These are phyloP conservation scores for Rhinocladiella similis DNA, from an alignment of 2,329 filamentous ascomycete genomes.

Conservation along the genomic window DNA sequence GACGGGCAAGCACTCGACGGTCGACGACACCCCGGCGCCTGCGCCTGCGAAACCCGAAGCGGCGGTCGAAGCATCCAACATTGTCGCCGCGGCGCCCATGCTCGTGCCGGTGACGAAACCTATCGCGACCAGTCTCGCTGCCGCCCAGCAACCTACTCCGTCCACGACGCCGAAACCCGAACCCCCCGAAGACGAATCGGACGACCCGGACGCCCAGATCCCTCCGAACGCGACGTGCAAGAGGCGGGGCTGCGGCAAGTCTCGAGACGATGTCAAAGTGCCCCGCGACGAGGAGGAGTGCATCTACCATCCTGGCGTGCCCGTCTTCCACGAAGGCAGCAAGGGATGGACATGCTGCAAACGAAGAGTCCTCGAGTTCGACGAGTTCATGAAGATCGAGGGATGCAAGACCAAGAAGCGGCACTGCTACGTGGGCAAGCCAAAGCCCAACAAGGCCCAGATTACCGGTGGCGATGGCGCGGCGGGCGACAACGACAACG, in stretches of 20 bases:
- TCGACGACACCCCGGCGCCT: slow-evolving; percentile 65
- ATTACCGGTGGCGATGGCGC: slow-evolving; percentile 62
- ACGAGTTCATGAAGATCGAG: slow-evolving; percentile 94
- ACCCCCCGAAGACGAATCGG: slow-evolving; percentile 78
- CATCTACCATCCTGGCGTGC: slow-evolving; percentile 82
- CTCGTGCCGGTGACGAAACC: slow-evolving; percentile 27
- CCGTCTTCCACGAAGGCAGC: slow-evolving; percentile 96
- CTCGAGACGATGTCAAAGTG: slow-evolving; percentile 47
- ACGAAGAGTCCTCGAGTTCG: slow-evolving; percentile 89
- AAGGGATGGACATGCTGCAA: slow-evolving; percentile 99
- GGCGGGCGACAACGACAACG: not conserved
- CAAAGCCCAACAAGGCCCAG: slow-evolving; percentile 63
- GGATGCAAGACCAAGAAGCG: slow-evolving; percentile 80
- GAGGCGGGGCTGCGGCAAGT: slow-evolving; percentile 67
- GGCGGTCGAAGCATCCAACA: slow-evolving; percentile 23
- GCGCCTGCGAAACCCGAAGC: slow-evolving; percentile 38
- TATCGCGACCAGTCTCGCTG: slow-evolving; percentile 30
- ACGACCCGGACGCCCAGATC: slow-evolving; percentile 74
- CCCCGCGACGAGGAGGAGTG: slow-evolving; percentile 73
- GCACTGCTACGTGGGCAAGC: slow-evolving; percentile 80
- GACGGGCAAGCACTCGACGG: slow-evolving; percentile 85
- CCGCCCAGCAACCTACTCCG: slow-evolving; percentile 37
- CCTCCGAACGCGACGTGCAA: slow-evolving; percentile 74
- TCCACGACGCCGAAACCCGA: slow-evolving; percentile 56
- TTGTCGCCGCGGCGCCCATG: slow-evolving; percentile 16